Evolutionary conservation across 768 basidiomycete genomes (phyloP).

Genomic region (Panellus pusillus): DNA sequence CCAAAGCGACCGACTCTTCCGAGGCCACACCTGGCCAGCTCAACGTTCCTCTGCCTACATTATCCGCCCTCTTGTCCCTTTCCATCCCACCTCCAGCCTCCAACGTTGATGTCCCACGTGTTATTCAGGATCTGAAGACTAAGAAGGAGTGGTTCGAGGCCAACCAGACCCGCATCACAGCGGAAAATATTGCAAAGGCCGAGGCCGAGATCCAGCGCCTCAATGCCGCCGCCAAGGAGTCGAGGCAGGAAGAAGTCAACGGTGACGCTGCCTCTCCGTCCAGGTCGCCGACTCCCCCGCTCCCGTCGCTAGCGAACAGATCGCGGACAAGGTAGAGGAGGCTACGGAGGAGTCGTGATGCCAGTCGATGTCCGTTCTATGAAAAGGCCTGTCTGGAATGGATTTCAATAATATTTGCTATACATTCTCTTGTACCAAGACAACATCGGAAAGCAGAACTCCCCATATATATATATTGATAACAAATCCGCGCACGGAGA

Average conservation of each 20-base stretch:
- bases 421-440: constrained; percentile 3
- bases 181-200: constrained; percentile 78
- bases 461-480: background rate
- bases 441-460: background rate
- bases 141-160: constrained; percentile 96
- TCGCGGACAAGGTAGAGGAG: constrained; percentile 42
- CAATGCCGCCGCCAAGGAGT: constrained; percentile 39
- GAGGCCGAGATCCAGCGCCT: constrained; percentile 73
- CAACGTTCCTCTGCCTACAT: constrained; percentile 81
- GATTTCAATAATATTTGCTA: constrained; percentile 20
- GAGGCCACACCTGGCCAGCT: constrained; percentile 39
- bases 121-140: constrained; percentile 85
- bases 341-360: constrained; percentile 30
- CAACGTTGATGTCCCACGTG: constrained; percentile 72
- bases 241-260: constrained; percentile 25
- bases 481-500: constrained; percentile 21
- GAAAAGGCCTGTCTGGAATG: constrained; percentile 12
- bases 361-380: constrained; percentile 1
- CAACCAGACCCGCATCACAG: constrained; percentile 80
- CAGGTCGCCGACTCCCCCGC: constrained; percentile 31
- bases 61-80: constrained; percentile 82
- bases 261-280: constrained; percentile 28
- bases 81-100: constrained; percentile 90
- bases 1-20: constrained; percentile 40
- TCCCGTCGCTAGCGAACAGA: constrained; percentile 38